Percentiles rank a stretch among this genome's conserved stretches.
phyloP scores from a whole-genome alignment of 768 basidiomycete species.

The Serendipita indica region DNA sequence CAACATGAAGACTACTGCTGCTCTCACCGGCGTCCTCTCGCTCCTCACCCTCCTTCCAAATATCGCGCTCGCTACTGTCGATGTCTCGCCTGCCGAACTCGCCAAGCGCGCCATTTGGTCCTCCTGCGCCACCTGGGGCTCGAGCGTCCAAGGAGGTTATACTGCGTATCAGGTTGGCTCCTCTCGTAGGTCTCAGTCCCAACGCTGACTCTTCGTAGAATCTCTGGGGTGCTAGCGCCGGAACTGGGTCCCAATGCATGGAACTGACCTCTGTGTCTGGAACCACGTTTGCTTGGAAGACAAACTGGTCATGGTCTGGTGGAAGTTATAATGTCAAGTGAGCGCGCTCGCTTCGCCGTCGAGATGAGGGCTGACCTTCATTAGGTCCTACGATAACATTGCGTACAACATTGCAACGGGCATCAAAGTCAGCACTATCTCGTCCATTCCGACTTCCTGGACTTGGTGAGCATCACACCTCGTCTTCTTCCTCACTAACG shows the following conservation, averaged over 20 bases:
- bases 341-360: not conserved
- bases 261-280: not conserved
- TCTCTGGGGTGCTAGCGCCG: slow-evolving; percentile 6
- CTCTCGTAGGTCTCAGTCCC: not conserved
- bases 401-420: slow-evolving; percentile 8
- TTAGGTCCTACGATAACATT: slow-evolving; percentile 6
- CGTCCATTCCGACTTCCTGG: slow-evolving; percentile 1
- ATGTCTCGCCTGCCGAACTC: not conserved
- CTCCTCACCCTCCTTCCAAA: not conserved
- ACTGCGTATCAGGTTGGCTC: not conserved
- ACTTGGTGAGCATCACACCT: not conserved
- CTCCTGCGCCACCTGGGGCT: not conserved
- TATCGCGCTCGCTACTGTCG: not conserved
- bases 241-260: not conserved
- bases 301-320: not conserved
- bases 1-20: no score
- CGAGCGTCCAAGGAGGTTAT: not conserved
- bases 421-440: not conserved
- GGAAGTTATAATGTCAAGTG: slow-evolving; percentile 8
- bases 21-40: no score
- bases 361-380: not conserved
- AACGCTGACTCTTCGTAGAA: not conserved
- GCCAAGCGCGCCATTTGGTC: slow-evolving; percentile 3
- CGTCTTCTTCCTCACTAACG: not conserved
- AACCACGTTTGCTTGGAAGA: slow-evolving; percentile 1